Evolutionary conservation across 2,329 filamentous ascomycete genomes (phyloP), one percentile per base, ranked within the genome.

Genomic region (Hymenoscyphus salicellus): DNA sequence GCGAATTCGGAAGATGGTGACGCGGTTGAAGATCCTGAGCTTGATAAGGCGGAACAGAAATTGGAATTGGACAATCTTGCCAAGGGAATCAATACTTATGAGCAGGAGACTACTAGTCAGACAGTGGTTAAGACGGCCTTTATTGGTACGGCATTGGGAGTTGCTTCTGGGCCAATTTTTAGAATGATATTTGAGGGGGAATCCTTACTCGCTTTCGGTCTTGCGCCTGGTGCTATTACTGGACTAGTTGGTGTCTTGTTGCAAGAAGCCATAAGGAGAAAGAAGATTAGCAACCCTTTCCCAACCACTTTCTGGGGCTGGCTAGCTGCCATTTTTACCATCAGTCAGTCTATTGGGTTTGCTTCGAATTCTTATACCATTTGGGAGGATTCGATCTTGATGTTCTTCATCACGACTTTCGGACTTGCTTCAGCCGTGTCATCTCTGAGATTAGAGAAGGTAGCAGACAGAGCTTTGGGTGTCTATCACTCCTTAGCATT

Each of bases 291-390:
- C 36, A 83, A 83, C 65, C 74, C 91, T 41, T 71, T 92, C 10
- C 93, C 93, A 0, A 85, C 78, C n/a, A 90, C 86, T 0, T 79
- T 93, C 62, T 99, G 94, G 93, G 90, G 92, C n/a, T 94, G 91
- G 88, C 80, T 96, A 65, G 89, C 92, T 5, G 81, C 92, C 30
- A 76, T 93, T 16, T 92, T 96, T 70, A 93, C 93, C 0, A 77
- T 93, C n/a, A 87, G 90, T 66, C 92, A 97, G 74, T 96, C 93
- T n/a, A 81, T 91, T 60, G 94, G 95, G 7, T 99, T 98, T 76
- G 94, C 94, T 0, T 95, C 95, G 3, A 99, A 99, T 78, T 99
- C 95, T 0, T 99, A 93, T 78, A 98, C 94, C 0, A 97, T 99
- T 70, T 99, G 95, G 93, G 95, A 99, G 79, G 95, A 99, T 74